phyloP scores from a whole-genome alignment of 257 asterid species.

The Solanum habrochaites region DNA sequence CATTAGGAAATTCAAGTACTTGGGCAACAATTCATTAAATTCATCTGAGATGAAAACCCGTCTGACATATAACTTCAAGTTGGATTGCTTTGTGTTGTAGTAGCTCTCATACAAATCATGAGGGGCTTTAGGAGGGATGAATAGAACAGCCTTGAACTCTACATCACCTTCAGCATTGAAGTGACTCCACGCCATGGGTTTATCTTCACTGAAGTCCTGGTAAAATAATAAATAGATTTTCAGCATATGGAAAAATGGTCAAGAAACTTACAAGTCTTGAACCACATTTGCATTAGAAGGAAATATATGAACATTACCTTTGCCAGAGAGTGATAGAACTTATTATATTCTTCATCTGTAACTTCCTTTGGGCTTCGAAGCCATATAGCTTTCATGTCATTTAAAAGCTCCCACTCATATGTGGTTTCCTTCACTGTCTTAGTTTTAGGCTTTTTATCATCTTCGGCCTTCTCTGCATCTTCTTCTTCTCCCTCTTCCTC shows the following conservation, averaged over 20 bases:
- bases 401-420: slow-evolving; percentile 86
- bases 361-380: slow-evolving; percentile 83
- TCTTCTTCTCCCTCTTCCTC: slow-evolving; percentile 66
- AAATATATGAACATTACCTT: slow-evolving; percentile 35
- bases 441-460: slow-evolving; percentile 69
- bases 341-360: slow-evolving; percentile 75
- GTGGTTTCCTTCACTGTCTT: slow-evolving; percentile 67
- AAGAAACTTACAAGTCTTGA: not conserved
- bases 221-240: not conserved
- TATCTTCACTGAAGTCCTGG: slow-evolving; percentile 81
- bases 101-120: slow-evolving; percentile 86
- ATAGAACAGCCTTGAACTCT: slow-evolving; percentile 82
- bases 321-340: slow-evolving; percentile 76
- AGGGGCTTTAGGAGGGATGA: slow-evolving; percentile 94
- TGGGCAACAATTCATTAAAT: slow-evolving; percentile 89
- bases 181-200: slow-evolving; percentile 88
- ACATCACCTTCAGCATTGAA: slow-evolving; percentile 95
- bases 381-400: slow-evolving; percentile 92
- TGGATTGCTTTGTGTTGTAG: slow-evolving; percentile 71
- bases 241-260: not conserved
- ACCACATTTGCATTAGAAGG: not conserved
- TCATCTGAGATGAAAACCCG: slow-evolving; percentile 91
- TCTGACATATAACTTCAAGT: slow-evolving; percentile 72
- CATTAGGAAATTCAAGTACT: slow-evolving; percentile 77
- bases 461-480: slow-evolving; percentile 59